These are phyloP conservation scores for Excoecaria agallocha DNA, from an alignment of 345 rosid species.

Conservation along the genomic window DNA sequence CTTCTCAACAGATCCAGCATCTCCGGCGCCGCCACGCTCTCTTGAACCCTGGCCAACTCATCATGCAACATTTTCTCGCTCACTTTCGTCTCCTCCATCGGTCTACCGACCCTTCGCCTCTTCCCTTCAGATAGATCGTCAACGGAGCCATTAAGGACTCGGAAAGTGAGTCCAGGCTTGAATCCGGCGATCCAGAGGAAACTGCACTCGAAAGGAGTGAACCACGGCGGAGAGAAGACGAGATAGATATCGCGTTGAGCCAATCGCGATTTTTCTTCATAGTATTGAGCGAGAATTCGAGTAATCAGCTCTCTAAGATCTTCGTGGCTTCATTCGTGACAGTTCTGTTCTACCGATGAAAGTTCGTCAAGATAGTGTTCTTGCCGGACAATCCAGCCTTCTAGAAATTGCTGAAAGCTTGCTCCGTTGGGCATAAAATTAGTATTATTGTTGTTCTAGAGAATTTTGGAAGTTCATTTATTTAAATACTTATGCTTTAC, in stretches of 20 bases:
- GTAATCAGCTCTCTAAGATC: conserved; percentile 31
- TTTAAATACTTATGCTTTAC: too few relatives aligned
- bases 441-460: too few relatives aligned
- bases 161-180: conserved; percentile 38
- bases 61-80: conserved; percentile 38
- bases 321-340: conserved; percentile 16
- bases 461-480: too few relatives aligned
- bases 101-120: conserved; percentile 15
- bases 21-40: conserved; percentile 23
- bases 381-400: conserved; percentile 45
- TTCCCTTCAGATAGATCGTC: conserved; percentile 39
- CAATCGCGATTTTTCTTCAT: conserved; percentile 34
- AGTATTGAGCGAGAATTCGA: conserved; percentile 39
- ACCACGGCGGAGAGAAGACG: conserved; percentile 40
- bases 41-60: conserved; percentile 46
- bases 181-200: conserved; percentile 50
- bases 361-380: conserved; percentile 39
- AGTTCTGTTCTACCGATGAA: conserved; percentile 17
- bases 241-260: conserved; percentile 28
- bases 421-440: conserved; percentile 15
- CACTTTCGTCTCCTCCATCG: conserved; percentile 25
- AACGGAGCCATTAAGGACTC: conserved; percentile 27
- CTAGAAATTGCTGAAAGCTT: conserved; percentile 16
- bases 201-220: conserved; percentile 38
- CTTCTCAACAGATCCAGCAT: too few relatives aligned